Evolutionary conservation across 768 basidiomycete genomes (phyloP).

Genomic region (Tylopilus felleus): DNA sequence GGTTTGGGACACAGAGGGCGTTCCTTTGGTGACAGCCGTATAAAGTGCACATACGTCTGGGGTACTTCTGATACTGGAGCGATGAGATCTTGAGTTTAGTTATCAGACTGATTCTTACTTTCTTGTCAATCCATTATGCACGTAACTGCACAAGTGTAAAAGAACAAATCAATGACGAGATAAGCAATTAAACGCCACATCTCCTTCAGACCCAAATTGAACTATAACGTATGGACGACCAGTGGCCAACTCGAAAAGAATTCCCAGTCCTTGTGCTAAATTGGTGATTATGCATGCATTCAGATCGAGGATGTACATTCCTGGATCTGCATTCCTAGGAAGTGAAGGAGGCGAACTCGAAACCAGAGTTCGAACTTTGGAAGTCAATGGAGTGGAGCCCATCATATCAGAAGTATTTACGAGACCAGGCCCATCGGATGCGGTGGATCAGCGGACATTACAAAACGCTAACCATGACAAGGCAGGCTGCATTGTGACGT

Average conservation of each 20-base stretch:
- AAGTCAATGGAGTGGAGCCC: not conserved
- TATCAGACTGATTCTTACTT: not conserved
- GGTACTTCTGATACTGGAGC: not conserved
- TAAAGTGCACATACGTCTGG: conserved; percentile 2
- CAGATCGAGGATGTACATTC: conserved; percentile 1
- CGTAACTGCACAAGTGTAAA: not conserved
- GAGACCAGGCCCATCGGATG: conserved; percentile 9
- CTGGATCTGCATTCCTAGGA: conserved; percentile 1
- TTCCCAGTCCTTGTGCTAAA: not conserved
- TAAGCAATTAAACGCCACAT: conserved; percentile 25
- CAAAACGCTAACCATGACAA: conserved; percentile 9
- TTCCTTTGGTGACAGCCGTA: conserved; percentile 4
- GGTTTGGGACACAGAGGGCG: conserved; percentile 45
- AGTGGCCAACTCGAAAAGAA: not conserved
- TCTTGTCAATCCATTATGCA: not conserved
- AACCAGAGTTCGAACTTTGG: not conserved
- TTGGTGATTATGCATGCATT: not conserved
- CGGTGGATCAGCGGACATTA: conserved; percentile 29
- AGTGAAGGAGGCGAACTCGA: conserved; percentile 1
- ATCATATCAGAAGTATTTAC: conserved; percentile 14
- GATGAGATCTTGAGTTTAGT: conserved; percentile 2
- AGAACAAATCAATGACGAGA: not conserved
- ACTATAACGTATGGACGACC: conserved; percentile 1
- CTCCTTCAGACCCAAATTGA: conserved; percentile 15
- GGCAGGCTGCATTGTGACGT: conserved; percentile 19